Evolutionary conservation across 225 moss, liverwort and hornwort genomes (phyloP).

Genomic region (Pleurozium schreberi): DNA sequence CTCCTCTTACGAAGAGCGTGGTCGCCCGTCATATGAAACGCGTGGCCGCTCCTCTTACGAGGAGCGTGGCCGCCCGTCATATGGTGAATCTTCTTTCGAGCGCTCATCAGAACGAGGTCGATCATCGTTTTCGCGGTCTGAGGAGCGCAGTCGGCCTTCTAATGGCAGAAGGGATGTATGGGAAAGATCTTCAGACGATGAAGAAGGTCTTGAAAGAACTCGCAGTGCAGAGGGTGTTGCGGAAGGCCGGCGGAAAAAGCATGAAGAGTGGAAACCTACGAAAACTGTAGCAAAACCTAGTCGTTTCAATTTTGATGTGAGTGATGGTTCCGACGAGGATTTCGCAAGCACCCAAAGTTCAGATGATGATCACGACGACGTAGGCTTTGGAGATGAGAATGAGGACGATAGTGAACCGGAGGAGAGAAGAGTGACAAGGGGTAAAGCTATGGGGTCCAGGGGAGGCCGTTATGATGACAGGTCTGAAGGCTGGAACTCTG

Average conservation of each 20-base stretch:
- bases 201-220: slow-evolving; percentile 1
- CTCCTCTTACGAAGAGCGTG: background rate
- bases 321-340: slow-evolving; percentile 35
- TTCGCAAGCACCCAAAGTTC: slow-evolving; percentile 13
- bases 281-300: slow-evolving; percentile 4
- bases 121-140: slow-evolving; percentile 5
- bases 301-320: slow-evolving; percentile 38
- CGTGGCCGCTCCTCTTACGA: background rate
- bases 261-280: slow-evolving; percentile 56
- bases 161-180: background rate
- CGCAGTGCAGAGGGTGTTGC: background rate
- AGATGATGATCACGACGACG: slow-evolving; percentile 19
- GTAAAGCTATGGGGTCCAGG: background rate
- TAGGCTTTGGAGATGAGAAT: slow-evolving; percentile 13
- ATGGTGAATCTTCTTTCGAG: slow-evolving; percentile 12
- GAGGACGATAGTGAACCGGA: slow-evolving; percentile 22
- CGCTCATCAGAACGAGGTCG: slow-evolving; percentile 25
- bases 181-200: slow-evolving; percentile 13
- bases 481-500: slow-evolving; percentile 4
- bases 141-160: slow-evolving; percentile 22
- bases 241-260: slow-evolving; percentile 18
- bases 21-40: background rate
- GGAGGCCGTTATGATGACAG: background rate
- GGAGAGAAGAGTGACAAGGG: background rate
- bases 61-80: slow-evolving; percentile 7